A percentile compares a stretch with the other conserved stretches of the same genome.
Evolutionary conservation across 495 filamentous ascomycete species (phyloP).

Genomic region (Aspergillus leporis): DNA sequence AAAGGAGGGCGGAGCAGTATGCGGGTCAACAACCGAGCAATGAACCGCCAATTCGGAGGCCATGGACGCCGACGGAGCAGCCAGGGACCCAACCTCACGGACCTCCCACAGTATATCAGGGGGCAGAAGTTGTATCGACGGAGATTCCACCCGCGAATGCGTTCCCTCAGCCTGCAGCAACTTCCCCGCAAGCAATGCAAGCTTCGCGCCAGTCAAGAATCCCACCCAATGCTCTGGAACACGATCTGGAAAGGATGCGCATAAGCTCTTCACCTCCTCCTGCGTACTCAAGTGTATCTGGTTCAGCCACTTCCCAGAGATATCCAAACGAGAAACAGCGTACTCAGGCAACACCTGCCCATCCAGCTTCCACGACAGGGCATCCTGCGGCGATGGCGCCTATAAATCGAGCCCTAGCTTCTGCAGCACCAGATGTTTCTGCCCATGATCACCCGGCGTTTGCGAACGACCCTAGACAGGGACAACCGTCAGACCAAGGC

Average conservation of each 20-base stretch:
- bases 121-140: conserved; percentile 57
- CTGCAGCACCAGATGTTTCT: conserved; percentile 38
- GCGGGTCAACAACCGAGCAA: conserved; percentile 48
- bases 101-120: conserved; percentile 91
- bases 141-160: conserved; percentile 26
- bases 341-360: conserved; percentile 30
- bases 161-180: conserved; percentile 35
- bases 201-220: conserved; percentile 31
- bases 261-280: conserved; percentile 84
- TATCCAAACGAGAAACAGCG: conserved; percentile 79
- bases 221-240: conserved; percentile 67
- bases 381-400: conserved; percentile 30
- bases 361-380: conserved; percentile 22
- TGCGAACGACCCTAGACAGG: conserved; percentile 70
- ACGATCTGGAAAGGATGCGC: conserved; percentile 86
- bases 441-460: conserved; percentile 79
- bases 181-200: conserved; percentile 21
- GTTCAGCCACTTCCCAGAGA: conserved; percentile 49
- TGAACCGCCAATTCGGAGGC: conserved; percentile 57
- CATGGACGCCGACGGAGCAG: conserved; percentile 95
- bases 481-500: conserved; percentile 44
- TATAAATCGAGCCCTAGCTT: conserved; percentile 31
- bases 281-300: conserved; percentile 81
- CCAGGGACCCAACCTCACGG: conserved; percentile 88
- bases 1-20: conserved; percentile 76